Evolutionary conservation across 1,139 yeast genomes (phyloP).

Genomic region (Pichia sp.): DNA sequence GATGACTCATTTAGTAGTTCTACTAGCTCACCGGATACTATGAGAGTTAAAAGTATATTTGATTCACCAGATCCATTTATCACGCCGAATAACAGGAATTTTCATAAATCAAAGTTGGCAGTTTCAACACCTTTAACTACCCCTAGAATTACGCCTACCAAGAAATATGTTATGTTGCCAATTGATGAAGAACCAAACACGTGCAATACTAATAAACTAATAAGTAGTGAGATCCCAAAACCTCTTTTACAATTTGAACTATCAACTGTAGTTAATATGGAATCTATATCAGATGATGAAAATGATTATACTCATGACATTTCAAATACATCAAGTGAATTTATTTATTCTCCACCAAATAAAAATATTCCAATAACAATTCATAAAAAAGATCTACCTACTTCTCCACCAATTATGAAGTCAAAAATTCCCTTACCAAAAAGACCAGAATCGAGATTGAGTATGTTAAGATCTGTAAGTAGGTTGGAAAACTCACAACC

Average conservation of each 20-base stretch:
- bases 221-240: not conserved
- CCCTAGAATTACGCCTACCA: conserved; percentile 11
- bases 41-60: conserved; percentile 11
- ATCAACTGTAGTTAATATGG: conserved; percentile 8
- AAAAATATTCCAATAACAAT: not conserved
- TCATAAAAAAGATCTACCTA: not conserved
- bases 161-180: conserved; percentile 9
- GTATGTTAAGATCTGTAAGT: conserved; percentile 15
- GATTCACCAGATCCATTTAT: conserved; percentile 27
- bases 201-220: not conserved
- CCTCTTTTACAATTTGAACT: conserved; percentile 10
- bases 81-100: conserved; percentile 24
- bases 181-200: conserved; percentile 4
- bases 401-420: not conserved
- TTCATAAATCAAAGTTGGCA: conserved; percentile 9
- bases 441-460: conserved; percentile 21
- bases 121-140: conserved; percentile 16
- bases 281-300: not conserved
- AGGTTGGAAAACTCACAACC: conserved; percentile 1
- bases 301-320: not conserved
- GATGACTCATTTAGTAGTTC: conserved; percentile 6
- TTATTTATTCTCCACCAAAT: not conserved
- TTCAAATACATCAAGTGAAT: not conserved
- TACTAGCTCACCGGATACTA: conserved; percentile 12
- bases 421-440: conserved; percentile 26